phyloP scores from a whole-genome alignment of 805 yeast genomes.

The Lipomyces chichibuensis region DNA sequence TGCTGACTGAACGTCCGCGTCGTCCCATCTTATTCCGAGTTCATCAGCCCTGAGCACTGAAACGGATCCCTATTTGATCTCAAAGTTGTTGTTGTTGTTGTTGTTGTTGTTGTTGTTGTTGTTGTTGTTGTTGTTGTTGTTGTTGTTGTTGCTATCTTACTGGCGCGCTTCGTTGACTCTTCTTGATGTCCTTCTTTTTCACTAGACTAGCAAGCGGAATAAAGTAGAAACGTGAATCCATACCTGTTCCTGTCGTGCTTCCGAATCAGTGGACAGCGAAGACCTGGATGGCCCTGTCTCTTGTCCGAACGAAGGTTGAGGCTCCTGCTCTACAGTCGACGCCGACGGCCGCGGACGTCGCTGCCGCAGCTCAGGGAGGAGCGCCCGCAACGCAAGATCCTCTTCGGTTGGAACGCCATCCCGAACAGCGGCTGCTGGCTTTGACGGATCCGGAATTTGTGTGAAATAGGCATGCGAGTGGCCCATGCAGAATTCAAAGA shows the following conservation, averaged over 20 bases:
- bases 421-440: slow-evolving; percentile 9
- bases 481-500: slow-evolving; percentile 34
- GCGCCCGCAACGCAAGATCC: slow-evolving; percentile 32
- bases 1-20: neutral
- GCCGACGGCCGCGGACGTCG: slow-evolving; percentile 14
- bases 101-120: no score
- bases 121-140: no score
- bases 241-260: slow-evolving; percentile 15
- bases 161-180: neutral
- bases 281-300: neutral
- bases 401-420: slow-evolving; percentile 34
- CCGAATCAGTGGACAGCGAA: neutral
- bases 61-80: no score
- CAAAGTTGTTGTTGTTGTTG: no score
- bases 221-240: slow-evolving; percentile 17
- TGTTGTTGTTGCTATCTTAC: neutral
- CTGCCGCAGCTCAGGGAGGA: slow-evolving; percentile 22
- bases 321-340: neutral
- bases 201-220: slow-evolving; percentile 7
- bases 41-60: neutral
- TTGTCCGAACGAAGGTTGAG: neutral
- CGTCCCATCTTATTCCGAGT: slow-evolving; percentile 9
- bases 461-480: slow-evolving; percentile 27
- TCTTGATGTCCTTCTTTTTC: slow-evolving; percentile 1
- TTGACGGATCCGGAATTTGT: slow-evolving; percentile 28